These are phyloP conservation scores for Penicillium verhagenii DNA, from an alignment of 495 filamentous ascomycete species.

Conservation along the genomic window DNA sequence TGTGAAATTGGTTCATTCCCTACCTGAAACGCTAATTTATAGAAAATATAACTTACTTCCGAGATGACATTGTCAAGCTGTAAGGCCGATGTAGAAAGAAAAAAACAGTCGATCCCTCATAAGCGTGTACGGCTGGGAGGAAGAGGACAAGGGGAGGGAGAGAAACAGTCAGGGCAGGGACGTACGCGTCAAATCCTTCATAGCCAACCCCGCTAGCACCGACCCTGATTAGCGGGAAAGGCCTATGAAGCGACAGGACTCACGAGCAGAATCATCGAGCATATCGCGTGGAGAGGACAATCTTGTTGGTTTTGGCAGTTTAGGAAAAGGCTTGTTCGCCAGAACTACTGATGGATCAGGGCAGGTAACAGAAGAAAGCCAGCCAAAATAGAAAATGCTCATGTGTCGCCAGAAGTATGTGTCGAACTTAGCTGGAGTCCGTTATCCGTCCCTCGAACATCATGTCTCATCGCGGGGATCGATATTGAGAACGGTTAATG, in stretches of 20 bases:
- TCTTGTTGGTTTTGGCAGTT: not conserved
- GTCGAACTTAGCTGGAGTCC: slow-evolving; percentile 49
- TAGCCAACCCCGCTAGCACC: not conserved
- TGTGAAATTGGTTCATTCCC: slow-evolving; percentile 9
- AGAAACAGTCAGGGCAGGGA: slow-evolving; percentile 9
- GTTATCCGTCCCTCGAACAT: slow-evolving; percentile 13
- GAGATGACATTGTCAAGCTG: slow-evolving; percentile 9
- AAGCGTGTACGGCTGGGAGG: not conserved
- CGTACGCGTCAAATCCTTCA: slow-evolving; percentile 21
- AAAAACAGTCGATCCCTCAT: not conserved
- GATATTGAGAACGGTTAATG: slow-evolving; percentile 20
- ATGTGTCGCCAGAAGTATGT: slow-evolving; percentile 36
- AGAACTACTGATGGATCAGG: slow-evolving; percentile 41
- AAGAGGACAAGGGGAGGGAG: slow-evolving; percentile 3
- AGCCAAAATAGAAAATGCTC: slow-evolving; percentile 20
- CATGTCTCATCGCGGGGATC: not conserved
- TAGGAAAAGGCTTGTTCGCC: slow-evolving; percentile 17
- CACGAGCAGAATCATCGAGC: slow-evolving; percentile 3
- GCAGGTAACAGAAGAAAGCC: slow-evolving; percentile 26
- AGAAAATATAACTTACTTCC: slow-evolving; percentile 25
- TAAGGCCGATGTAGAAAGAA: not conserved
- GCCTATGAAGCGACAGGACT: slow-evolving; percentile 10
- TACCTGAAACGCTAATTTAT: slow-evolving; percentile 18
- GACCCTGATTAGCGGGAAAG: slow-evolving; percentile 6
- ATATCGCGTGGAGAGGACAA: not conserved